Percentiles rank a stretch among this genome's conserved stretches.
These are phyloP conservation scores for Salvia miltiorrhiza DNA, from an alignment of 257 asterid genomes.

Conservation along the genomic window DNA sequence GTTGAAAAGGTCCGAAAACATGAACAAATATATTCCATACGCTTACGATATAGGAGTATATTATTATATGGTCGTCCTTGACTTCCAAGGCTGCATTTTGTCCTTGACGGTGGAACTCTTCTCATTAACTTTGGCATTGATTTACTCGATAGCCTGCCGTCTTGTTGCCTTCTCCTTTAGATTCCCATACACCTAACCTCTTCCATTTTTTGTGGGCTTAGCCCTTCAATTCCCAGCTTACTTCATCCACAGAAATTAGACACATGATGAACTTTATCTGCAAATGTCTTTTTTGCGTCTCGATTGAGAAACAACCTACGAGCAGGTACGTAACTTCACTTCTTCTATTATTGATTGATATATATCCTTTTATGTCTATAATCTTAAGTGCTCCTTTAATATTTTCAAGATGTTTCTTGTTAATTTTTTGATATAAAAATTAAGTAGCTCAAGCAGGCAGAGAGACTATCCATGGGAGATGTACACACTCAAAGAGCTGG, in stretches of 20 bases:
- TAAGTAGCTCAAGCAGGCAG: slow-evolving; percentile 29
- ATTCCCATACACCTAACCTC: neutral
- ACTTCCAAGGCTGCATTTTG: slow-evolving; percentile 41
- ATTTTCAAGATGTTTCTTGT: neutral
- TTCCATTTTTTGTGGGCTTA: neutral
- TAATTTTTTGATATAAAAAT: neutral
- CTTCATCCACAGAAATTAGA: neutral
- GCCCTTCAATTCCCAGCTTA: neutral
- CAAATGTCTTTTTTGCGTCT: slow-evolving; percentile 29
- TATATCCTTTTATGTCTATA: too few species aligned
- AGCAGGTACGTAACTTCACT: slow-evolving; percentile 25
- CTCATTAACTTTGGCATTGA: slow-evolving; percentile 26
- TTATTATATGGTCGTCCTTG: slow-evolving; percentile 17
- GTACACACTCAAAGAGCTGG: slow-evolving; percentile 61
- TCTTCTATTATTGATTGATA: neutral
- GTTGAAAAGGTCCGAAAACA: neutral
- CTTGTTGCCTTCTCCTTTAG: slow-evolving; percentile 10
- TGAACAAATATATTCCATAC: neutral
- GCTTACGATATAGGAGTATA: neutral
- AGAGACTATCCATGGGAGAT: slow-evolving; percentile 68
- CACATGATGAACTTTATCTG: slow-evolving; percentile 18
- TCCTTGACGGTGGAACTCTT: slow-evolving; percentile 14
- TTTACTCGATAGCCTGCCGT: slow-evolving; percentile 21
- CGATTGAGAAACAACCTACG: slow-evolving; percentile 21
- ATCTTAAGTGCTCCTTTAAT: neutral